phyloP scores from a whole-genome alignment of 768 basidiomycete genomes.

The Boletellus ananas region DNA sequence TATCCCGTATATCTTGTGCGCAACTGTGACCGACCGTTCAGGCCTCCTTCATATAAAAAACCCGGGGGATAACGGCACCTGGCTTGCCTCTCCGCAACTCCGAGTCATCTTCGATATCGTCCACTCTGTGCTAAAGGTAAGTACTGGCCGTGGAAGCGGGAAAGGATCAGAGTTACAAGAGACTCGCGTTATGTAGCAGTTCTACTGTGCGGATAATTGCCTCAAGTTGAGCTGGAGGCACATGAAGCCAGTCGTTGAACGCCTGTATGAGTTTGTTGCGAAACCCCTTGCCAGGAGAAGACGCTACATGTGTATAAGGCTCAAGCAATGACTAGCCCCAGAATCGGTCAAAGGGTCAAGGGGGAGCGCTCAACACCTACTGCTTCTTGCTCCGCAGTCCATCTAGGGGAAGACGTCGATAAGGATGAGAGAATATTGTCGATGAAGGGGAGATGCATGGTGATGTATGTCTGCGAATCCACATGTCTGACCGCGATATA shows the following conservation, averaged over 20 bases:
- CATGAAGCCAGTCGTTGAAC: conserved; percentile 90
- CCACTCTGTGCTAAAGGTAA: conserved; percentile 53
- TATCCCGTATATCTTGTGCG: conserved; percentile 94
- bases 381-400: conserved; percentile 22
- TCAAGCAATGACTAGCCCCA: conserved; percentile 58
- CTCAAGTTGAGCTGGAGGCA: conserved; percentile 65
- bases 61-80: conserved; percentile 39
- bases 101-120: conserved; percentile 94
- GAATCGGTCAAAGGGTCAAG: not conserved
- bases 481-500: conserved; percentile 7
- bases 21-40: conserved; percentile 45
- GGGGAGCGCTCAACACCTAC: conserved; percentile 10
- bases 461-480: not conserved
- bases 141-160: not conserved
- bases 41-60: not conserved
- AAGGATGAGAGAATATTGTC: conserved; percentile 36
- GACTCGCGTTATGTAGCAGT: conserved; percentile 91
- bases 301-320: conserved; percentile 81
- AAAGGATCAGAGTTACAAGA: conserved; percentile 57
- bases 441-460: conserved; percentile 33
- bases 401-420: conserved; percentile 22
- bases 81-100: conserved; percentile 83
- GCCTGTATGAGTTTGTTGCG: conserved; percentile 82
- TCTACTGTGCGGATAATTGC: conserved; percentile 77
- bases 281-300: conserved; percentile 89